Base-by-base conservation (phyloP, 208 protist species). In the Crithidia fasciculata region DNA sequence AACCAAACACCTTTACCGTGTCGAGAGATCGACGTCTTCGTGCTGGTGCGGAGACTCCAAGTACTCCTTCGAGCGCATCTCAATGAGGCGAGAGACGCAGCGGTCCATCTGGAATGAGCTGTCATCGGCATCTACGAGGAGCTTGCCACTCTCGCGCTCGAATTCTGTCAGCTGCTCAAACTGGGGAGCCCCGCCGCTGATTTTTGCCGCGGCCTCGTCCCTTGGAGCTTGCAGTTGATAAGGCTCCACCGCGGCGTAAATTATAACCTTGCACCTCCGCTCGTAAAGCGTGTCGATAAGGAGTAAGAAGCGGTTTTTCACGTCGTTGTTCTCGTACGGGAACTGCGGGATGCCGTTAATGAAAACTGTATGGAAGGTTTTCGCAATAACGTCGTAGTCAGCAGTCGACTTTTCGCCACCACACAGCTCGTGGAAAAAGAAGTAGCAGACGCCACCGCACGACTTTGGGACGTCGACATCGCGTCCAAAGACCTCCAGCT, bases 271-370 rank as follows among this genome's bases (percentile, higher is more conserved):
- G 66, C 86, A 93, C 44, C 84, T 91, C 66, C 76, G 84, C 68
- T 95, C 88, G 63, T 97, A 97, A 37, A 97, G 77, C 5, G 86
- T 88, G 76, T 97, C 94, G 58, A 97, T 86, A n/a, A 96, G 80
- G n/a, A 93, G 74, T 9, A 97, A 72, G 73, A 97, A 97, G 0
- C 94, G 86, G 55, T 89, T 88, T 57, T 95, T 96, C 19, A 95
- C 84, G 59, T 96, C 91, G 55, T 68, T 92, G 58, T 68, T 84
- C 36, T 94, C 74, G 69, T 92, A 93, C 8, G 89, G 50, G 50
- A 95, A 95, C 36, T 87, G 87, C 7, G 90, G 91, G 0, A 97
- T 84, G 39, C 89, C 87, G 45, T 95, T 86, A 69, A 98, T 88
- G 72, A 97, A 96, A 3, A 96, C 61, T 1, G 94, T 97, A 70